Evolutionary conservation across 163 green algal genomes (phyloP).

Genomic region (Scenedesmus sp.): DNA sequence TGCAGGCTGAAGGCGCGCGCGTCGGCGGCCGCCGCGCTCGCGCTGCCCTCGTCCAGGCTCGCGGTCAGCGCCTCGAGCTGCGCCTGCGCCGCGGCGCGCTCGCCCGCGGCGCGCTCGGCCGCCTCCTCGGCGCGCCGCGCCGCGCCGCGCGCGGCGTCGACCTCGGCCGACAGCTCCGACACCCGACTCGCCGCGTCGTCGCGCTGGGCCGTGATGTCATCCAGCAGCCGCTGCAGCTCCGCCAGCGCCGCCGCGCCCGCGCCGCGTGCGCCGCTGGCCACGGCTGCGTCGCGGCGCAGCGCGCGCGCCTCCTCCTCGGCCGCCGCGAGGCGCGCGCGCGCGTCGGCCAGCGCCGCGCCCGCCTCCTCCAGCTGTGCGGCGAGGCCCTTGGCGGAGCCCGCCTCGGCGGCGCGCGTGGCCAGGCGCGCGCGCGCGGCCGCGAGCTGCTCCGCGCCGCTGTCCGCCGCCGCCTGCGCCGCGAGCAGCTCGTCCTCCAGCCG

Average conservation of each 20-base stretch:
- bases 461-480: conserved; percentile 9
- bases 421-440: conserved; percentile 45
- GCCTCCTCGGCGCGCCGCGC: conserved; percentile 42
- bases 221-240: conserved; percentile 26
- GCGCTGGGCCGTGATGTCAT: conserved; percentile 29
- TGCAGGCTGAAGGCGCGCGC: conserved; percentile 14
- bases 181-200: conserved; percentile 23
- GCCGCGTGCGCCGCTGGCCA: background rate
- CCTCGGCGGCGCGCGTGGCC: conserved; percentile 26
- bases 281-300: background rate
- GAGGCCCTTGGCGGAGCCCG: conserved; percentile 28
- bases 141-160: background rate
- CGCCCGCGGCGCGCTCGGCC: conserved; percentile 18
- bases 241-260: background rate
- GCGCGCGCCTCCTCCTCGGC: conserved; percentile 21
- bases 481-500: conserved; percentile 48
- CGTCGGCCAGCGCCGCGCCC: background rate
- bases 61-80: conserved; percentile 6
- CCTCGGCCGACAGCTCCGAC: background rate
- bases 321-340: conserved; percentile 3
- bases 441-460: conserved; percentile 27
- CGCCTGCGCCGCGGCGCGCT: background rate
- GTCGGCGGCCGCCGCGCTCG: conserved; percentile 33
- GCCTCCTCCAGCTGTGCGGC: conserved; percentile 32
- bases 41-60: conserved; percentile 14